phyloP scores from a whole-genome alignment of 2,329 filamentous ascomycete genomes.

The Aspergillus sclerotialis region DNA sequence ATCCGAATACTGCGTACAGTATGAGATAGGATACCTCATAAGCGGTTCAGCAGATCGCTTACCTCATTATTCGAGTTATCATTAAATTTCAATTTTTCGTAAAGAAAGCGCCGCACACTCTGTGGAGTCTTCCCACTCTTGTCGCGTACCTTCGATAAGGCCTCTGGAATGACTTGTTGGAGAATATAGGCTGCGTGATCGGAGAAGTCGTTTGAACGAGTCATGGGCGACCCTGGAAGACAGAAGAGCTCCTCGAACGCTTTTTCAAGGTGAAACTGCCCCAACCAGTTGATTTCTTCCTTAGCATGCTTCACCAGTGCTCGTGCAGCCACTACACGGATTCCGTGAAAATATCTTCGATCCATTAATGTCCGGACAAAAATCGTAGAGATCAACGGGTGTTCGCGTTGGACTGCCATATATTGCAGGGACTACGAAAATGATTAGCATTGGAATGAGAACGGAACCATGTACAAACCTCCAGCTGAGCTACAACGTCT shows the following conservation, averaged over 20 bases:
- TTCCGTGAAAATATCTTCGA: conserved; percentile 84
- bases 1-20: conserved; percentile 61
- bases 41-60: conserved; percentile 8
- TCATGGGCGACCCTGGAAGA: conserved; percentile 68
- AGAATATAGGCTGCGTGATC: conserved; percentile 81
- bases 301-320: conserved; percentile 71
- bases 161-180: conserved; percentile 73
- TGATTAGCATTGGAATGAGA: conserved; percentile 5
- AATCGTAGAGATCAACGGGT: conserved; percentile 81
- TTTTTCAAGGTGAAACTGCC: conserved; percentile 75
- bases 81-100: conserved; percentile 86
- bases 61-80: conserved; percentile 80
- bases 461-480: conserved; percentile 31
- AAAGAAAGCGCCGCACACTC: conserved; percentile 72
- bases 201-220: conserved; percentile 82
- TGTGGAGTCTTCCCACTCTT: conserved; percentile 68
- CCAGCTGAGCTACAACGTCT: conserved; percentile 81
- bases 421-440: conserved; percentile 61
- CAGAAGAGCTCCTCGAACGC: conserved; percentile 87
- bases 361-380: conserved; percentile 86
- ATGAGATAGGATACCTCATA: conserved; percentile 5
- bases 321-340: conserved; percentile 76
- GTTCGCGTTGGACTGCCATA: conserved; percentile 59
- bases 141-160: conserved; percentile 73
- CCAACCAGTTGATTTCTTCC: conserved; percentile 65